Conservation (phyloP, 441 rosid species). For the Bocquillonia castaneifolia region DNA sequence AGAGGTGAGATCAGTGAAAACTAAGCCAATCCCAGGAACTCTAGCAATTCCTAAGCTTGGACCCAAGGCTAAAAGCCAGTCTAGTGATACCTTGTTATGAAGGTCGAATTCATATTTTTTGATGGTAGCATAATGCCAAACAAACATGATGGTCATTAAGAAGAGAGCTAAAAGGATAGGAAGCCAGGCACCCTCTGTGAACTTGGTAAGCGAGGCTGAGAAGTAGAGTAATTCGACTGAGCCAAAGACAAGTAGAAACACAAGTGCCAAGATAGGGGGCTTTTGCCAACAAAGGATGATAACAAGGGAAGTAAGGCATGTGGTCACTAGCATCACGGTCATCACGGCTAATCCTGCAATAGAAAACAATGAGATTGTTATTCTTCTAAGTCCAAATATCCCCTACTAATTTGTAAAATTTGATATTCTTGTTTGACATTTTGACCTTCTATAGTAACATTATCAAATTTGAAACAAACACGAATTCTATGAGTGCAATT, state of each 20-base stretch:
- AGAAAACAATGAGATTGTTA: neutral
- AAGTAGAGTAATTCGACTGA: slow-evolving; percentile 84
- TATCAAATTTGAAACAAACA: slow-evolving; percentile 1
- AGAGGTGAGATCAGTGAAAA: slow-evolving; percentile 80
- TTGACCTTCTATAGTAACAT: neutral
- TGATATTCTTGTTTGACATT: neutral
- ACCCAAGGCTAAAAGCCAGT: slow-evolving; percentile 91
- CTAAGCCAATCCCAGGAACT: slow-evolving; percentile 89
- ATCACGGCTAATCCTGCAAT: slow-evolving; percentile 88
- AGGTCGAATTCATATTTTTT: slow-evolving; percentile 86
- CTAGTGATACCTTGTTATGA: slow-evolving; percentile 88
- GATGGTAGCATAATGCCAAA: slow-evolving; percentile 90
- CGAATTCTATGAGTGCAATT: neutral
- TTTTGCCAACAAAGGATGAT: slow-evolving; percentile 91
- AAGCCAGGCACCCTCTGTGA: slow-evolving; percentile 97
- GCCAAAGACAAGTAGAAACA: slow-evolving; percentile 77
- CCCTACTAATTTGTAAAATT: neutral
- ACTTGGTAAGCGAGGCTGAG: slow-evolving; percentile 90
- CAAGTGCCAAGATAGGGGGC: slow-evolving; percentile 64
- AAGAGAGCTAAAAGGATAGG: slow-evolving; percentile 83
- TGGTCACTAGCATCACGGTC: slow-evolving; percentile 97
- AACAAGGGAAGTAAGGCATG: slow-evolving; percentile 80
- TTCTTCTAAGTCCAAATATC: neutral
- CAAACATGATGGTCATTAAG: slow-evolving; percentile 79
- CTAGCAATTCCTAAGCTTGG: slow-evolving; percentile 87